Evolutionary conservation across 108 stramenopile species (phyloP), one percentile per base, ranked within the genome.

Genomic region (Cyclostephanos invisitatus): DNA sequence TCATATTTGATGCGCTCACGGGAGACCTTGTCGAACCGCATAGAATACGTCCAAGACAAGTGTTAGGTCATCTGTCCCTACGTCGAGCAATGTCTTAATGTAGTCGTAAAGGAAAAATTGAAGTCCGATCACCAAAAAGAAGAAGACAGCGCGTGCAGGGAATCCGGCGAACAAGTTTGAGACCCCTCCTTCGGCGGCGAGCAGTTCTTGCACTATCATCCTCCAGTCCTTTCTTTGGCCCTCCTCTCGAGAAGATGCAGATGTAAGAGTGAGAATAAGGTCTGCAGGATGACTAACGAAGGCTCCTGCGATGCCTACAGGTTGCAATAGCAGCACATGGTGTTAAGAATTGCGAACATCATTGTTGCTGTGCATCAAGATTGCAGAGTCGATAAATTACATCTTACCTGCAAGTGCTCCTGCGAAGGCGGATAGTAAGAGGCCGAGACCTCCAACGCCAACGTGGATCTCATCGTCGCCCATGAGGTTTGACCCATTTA

Each of bases 31-130:
- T 12, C 94, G 82, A 50, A 96, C 84, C 12, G 91, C 90, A 60
- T 93, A 96, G 67, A 95, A 96, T 14, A 96, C 94, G 77, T 96
- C 94, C 67, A 96, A 74, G 18, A 96, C 94, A 10, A 96, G 76
- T 50, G 85, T 90, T 61, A 96, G 76, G 75, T 96, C 94, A 73
- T 96, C 94, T 11, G 85, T 83, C 15, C 90, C 87, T 18, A 96
- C 94, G 25, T 90, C 75, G 35, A 96, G 83, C 46, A 96, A 38
- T 36, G 73, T 87, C 75, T 96, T 96, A 18, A 91, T 77, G 77
- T 90, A 93, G 57, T 96, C 94, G 75, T 96, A 96, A 42, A 96
- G 84, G 59, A 96, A 91, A 67, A 96, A 96, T 63, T 96, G 94
- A 27, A 93, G 85, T 11, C 94, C 94, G 62, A 96, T 96, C 5